A percentile compares a stretch with the other conserved stretches of the same genome.
These are phyloP conservation scores for Nakaseomyces glabratus DNA, from an alignment of 1,139 yeast genomes.

Conservation along the genomic window DNA sequence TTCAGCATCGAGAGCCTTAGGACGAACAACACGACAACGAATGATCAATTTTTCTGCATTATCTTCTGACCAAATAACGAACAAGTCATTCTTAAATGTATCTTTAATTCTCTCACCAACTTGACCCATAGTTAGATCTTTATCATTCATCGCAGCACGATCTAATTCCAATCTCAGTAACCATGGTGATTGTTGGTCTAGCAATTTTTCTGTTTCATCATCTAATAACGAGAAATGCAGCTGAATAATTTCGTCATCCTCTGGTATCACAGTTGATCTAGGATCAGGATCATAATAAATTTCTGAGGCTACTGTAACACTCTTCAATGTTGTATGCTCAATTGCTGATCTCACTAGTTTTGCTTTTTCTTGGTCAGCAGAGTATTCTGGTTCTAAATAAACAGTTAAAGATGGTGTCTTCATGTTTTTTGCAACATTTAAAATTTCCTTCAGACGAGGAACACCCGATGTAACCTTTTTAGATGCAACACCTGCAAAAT, in stretches of 20 bases:
- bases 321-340: constrained; percentile 89
- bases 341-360: constrained; percentile 93
- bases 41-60: constrained; percentile 93
- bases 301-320: constrained; percentile 96
- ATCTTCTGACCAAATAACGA: constrained; percentile 98
- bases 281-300: constrained; percentile 98
- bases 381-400: constrained; percentile 69
- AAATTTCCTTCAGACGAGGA: constrained; percentile 97
- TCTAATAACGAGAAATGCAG: constrained; percentile 97
- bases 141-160: constrained; percentile 98
- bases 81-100: constrained; percentile 88
- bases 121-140: constrained; percentile 95
- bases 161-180: constrained; percentile 89
- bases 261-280: constrained; percentile 87
- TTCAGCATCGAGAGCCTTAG: constrained; percentile 85
- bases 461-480: constrained; percentile 99
- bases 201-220: constrained; percentile 88
- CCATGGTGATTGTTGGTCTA: constrained; percentile 97
- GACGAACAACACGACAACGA: constrained; percentile 98
- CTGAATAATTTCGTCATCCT: constrained; percentile 94
- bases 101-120: constrained; percentile 94
- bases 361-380: constrained; percentile 85
- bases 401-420: constrained; percentile 98
- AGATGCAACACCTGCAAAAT: constrained; percentile 99
- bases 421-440: constrained; percentile 95